Conservation (phyloP, 148 eudicot genomes). For the Fagopyrum homotropicum region DNA sequence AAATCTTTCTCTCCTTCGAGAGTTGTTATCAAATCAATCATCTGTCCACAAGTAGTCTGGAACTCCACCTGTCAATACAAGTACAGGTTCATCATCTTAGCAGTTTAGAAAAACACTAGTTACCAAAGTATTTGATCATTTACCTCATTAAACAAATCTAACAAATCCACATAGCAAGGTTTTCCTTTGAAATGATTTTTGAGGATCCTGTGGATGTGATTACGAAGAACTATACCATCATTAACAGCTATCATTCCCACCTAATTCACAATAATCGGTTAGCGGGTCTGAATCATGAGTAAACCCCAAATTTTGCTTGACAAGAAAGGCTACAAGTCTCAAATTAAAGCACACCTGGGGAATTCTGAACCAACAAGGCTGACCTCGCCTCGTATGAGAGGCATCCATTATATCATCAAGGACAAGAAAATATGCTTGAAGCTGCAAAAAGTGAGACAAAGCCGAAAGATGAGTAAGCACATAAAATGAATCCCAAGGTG, state of each 20-base stretch:
- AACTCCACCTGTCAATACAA: conserved; percentile 59
- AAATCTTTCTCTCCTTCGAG: conserved; percentile 89
- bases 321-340: neutral
- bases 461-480: neutral
- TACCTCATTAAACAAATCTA: conserved; percentile 97
- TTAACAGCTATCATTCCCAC: conserved; percentile 94
- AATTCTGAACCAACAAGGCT: conserved; percentile 82
- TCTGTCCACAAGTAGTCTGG: conserved; percentile 92
- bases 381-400: conserved; percentile 86
- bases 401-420: conserved; percentile 88
- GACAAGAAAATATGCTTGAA: conserved; percentile 87
- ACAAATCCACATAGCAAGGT: conserved; percentile 78
- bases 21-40: conserved; percentile 94
- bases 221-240: conserved; percentile 83
- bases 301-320: neutral
- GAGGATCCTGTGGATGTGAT: conserved; percentile 82
- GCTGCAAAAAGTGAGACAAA: conserved; percentile 34
- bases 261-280: conserved; percentile 23
- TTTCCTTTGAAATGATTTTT: conserved; percentile 75
- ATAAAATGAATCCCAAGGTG: neutral
- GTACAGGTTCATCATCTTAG: neutral
- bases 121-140: neutral
- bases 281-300: neutral
- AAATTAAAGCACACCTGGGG: conserved; percentile 48
- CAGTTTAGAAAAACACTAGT: neutral